Evolutionary conservation across 2,329 filamentous ascomycete genomes (phyloP).

Genomic region (Bipolaris zeicola): DNA sequence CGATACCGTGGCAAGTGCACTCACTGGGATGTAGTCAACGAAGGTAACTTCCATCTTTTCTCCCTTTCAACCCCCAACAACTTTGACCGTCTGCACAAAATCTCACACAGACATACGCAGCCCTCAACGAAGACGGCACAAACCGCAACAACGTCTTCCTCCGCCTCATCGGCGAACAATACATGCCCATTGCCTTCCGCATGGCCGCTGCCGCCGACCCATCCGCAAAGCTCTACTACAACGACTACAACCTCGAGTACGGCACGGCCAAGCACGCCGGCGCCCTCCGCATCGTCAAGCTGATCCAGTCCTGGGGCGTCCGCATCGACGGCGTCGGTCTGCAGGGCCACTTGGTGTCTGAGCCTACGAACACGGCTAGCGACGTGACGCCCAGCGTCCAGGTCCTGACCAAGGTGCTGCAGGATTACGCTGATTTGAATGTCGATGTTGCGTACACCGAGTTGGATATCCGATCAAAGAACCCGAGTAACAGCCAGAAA

Average conservation of each 20-base stretch:
- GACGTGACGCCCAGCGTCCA: constrained; percentile 52
- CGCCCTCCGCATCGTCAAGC: constrained; percentile 43
- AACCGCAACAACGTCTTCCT: constrained; percentile 62
- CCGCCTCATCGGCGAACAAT: constrained; percentile 61
- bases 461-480: constrained; percentile 60
- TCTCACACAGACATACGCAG: constrained; percentile 29
- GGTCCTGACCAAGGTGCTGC: constrained; percentile 54
- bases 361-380: constrained; percentile 56
- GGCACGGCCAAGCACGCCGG: constrained; percentile 51
- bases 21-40: constrained; percentile 48
- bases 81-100: background rate
- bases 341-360: constrained; percentile 60
- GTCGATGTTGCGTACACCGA: constrained; percentile 68
- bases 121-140: constrained; percentile 63
- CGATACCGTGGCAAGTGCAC: constrained; percentile 48
- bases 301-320: constrained; percentile 47
- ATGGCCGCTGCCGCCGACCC: constrained; percentile 64
- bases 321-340: constrained; percentile 66
- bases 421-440: constrained; percentile 58
- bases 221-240: constrained; percentile 64
- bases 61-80: background rate
- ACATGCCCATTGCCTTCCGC: constrained; percentile 62
- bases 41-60: constrained; percentile 19
- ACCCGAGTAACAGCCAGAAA: constrained; percentile 52
- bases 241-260: constrained; percentile 68